phyloP scores from a whole-genome alignment of 305 asterid genomes.

The Solanum hybrid region DNA sequence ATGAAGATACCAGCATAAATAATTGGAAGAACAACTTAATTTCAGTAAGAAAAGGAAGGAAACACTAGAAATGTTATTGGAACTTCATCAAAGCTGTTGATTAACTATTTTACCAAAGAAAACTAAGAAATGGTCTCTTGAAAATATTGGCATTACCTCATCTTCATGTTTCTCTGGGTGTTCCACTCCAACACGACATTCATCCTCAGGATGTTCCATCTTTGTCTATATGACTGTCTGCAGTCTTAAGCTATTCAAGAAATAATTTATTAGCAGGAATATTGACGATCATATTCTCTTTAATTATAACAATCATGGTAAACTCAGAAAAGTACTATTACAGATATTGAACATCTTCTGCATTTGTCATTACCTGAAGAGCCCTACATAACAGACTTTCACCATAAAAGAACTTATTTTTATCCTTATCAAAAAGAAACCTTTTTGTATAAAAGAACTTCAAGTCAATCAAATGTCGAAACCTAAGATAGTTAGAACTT shows the following conservation, averaged over 20 bases:
- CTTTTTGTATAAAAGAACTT: background rate
- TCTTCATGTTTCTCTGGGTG: constrained; percentile 58
- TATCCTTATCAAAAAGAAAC: background rate
- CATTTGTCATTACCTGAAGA: background rate
- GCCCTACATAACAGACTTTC: background rate
- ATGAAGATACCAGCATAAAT: constrained; percentile 9
- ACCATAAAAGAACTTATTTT: background rate
- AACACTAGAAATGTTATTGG: background rate
- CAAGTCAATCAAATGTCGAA: background rate
- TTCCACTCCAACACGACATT: constrained; percentile 33
- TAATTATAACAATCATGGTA: background rate
- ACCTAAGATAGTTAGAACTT: background rate
- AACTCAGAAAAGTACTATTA: background rate
- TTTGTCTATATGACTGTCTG: background rate
- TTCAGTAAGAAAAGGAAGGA: background rate
- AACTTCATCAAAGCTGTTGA: constrained; percentile 1
- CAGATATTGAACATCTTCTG: background rate
- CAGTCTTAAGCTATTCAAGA: background rate
- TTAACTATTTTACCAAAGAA: background rate
- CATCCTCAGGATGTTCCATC: constrained; percentile 79
- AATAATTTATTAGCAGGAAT: background rate
- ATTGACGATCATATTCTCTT: background rate
- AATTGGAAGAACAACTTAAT: background rate
- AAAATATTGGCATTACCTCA: constrained; percentile 24
- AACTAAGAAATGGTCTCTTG: background rate